Evolutionary conservation across 495 filamentous ascomycete species (phyloP), one percentile per base, ranked within the genome.

Genomic region (Aspergillus kassunensis): DNA sequence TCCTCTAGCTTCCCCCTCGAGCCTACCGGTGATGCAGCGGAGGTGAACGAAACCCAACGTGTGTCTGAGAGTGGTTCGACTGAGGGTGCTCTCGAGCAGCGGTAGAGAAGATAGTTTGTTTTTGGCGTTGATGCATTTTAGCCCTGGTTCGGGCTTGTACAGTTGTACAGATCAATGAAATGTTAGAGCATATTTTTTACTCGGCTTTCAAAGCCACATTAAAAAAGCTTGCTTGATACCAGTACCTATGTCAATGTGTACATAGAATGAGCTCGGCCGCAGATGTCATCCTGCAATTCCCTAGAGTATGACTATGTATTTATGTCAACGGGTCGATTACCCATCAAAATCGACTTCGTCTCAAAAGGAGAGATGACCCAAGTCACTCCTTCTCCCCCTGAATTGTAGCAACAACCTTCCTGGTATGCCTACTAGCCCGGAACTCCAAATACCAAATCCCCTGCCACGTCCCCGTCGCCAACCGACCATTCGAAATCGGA

Each of bases 401-500:
- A 41, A 98, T 91, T 6, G 93, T 98, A 40, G 93, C 93, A 29
- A 98, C 84, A 20, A 98, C 80, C 63, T 79, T 87, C 55, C 93
- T 75, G 33, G 78, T 74, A 69, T 97, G 91, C 55, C 79, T 88
- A 45, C 73, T 72, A 3, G 80, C 80, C 51, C 93, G 75, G 66
- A 98, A 98, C 69, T 98, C 93, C 57, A 97, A 66, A 64, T 92
- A 91, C 90, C 91, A 98, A 49, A 97, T 90, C 0, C 93, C 91
- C 68, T 83, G 80, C 78, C 84, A 88, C 6, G 84, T 88, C 19
- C 84, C 84, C 36, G 73, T 81, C 56, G 79, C 80, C 65, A 98
- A 67, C 58, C 79, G 83, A 9, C 93, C 93, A 58, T 98, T 82
- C 53, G 78, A 83, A 62, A 98, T 95, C 6, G 95, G 93, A 44